Evolutionary conservation across 257 asterid genomes (phyloP).

Genomic region (Thymus quinquecostatus): DNA sequence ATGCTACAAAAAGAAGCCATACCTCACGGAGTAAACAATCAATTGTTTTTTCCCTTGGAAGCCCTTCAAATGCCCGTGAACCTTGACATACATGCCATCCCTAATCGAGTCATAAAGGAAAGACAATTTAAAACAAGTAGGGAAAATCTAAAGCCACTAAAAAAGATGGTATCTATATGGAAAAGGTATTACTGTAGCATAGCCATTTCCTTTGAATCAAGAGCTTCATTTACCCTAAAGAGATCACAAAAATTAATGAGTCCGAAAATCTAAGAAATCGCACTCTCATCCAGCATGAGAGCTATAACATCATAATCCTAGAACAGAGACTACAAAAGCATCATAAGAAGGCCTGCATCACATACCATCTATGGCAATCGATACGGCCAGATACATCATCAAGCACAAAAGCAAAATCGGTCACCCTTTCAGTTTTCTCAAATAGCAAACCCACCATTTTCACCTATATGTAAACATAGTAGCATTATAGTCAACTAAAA

Average conservation of each 20-base stretch:
- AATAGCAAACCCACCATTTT: slow-evolving; percentile 69
- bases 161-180: slow-evolving; percentile 18
- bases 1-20: slow-evolving; percentile 25
- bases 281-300: slow-evolving; percentile 12
- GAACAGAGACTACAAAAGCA: not conserved
- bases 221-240: slow-evolving; percentile 69
- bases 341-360: not conserved
- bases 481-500: not conserved
- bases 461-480: slow-evolving; percentile 51
- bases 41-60: slow-evolving; percentile 82
- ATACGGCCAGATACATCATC: slow-evolving; percentile 96
- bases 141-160: not conserved
- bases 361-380: slow-evolving; percentile 74
- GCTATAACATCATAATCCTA: not conserved
- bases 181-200: slow-evolving; percentile 55
- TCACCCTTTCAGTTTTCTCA: slow-evolving; percentile 62
- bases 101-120: slow-evolving; percentile 41
- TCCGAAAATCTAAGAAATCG: not conserved
- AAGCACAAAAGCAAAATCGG: slow-evolving; percentile 70
- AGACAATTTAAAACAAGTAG: slow-evolving; percentile 26
- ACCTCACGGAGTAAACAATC: slow-evolving; percentile 84
- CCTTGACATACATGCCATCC: slow-evolving; percentile 81
- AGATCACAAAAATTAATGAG: slow-evolving; percentile 12
- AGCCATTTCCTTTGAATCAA: slow-evolving; percentile 76
- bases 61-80: slow-evolving; percentile 89